Evolutionary conservation across 805 yeast species (phyloP), one percentile per base, ranked within the genome.

Genomic region (Schwanniomyces pseudopolymorphus): DNA sequence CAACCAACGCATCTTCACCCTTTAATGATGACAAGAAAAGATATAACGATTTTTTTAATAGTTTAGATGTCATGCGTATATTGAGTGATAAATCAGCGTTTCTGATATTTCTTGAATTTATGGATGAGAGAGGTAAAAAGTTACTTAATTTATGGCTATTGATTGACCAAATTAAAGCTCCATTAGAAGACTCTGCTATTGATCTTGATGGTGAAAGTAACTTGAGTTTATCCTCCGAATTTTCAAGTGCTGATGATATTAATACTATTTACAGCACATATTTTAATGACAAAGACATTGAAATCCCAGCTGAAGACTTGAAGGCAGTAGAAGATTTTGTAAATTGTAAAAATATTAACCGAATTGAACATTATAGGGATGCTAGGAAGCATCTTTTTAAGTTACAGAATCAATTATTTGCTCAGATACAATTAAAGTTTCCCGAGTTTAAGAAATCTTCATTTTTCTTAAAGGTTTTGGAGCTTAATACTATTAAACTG

Each of bases 121-220:
- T 66, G 51, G 44, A 39, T 14, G 40, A 50, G 17, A 47, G 44
- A 13, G 47, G 50, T 14, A 48, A 57, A 21, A 38, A 50, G 0
- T 58, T 83, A 24, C 57, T 89, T 3, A 83, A 83, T 38, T 82
- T 81, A 49, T 87, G 90, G 89, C 60, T 78, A 4, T 75, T 79
- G 2, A 84, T 89, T 2, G 86, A 88, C 49, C 72, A 78, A 0
- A 75, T 88, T 33, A 80, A 82, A 54, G 86, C 86, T 41, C 96
- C 97, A 0, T 62, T 90, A 14, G 88, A 83, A 50, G 86, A 78
- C 47, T 36, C 58, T 19, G 46, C 57, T 20, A 45, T 58, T 4
- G 63, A 66, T 36, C 60, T 66, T 19, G 58, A 59, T 38, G 65
- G 61, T 1, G 59, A 55, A 19, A 59, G 62, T 41, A 63, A 54